Evolutionary conservation across 2,329 filamentous ascomycete species (phyloP).

Genomic region (Elsinoe australis): DNA sequence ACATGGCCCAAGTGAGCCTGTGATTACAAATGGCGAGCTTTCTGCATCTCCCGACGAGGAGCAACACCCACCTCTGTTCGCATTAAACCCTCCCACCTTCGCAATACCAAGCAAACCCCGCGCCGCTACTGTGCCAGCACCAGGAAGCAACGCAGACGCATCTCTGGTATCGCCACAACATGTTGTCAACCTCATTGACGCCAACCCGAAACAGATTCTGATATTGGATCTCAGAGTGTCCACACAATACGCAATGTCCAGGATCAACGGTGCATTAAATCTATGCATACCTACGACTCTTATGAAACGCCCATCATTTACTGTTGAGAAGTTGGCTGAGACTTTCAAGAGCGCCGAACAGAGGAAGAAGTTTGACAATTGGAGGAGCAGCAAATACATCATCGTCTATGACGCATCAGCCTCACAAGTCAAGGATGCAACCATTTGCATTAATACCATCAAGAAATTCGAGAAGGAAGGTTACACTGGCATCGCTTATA

Average conservation of each 20-base stretch:
- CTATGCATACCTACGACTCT: constrained; percentile 92
- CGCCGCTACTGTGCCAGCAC: constrained; percentile 41
- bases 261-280: constrained; percentile 75
- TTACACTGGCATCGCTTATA: constrained; percentile 63
- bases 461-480: constrained; percentile 88
- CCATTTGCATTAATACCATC: constrained; percentile 73
- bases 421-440: constrained; percentile 68
- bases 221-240: constrained; percentile 81
- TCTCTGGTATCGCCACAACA: constrained; percentile 41
- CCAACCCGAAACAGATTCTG: constrained; percentile 49
- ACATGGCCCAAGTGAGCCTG: constrained; percentile 29
- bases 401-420: constrained; percentile 82
- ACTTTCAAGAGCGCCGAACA: constrained; percentile 67
- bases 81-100: constrained; percentile 19
- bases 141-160: constrained; percentile 27
- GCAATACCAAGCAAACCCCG: constrained; percentile 27
- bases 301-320: constrained; percentile 83
- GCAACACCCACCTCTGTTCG: constrained; percentile 23
- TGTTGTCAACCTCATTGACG: constrained; percentile 42
- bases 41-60: constrained; percentile 26
- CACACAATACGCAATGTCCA: constrained; percentile 68
- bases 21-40: not conserved
- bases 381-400: constrained; percentile 67
- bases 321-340: constrained; percentile 75
- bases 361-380: constrained; percentile 64